A percentile compares a stretch with the other conserved stretches of the same genome.
Conservation (phyloP, 306 rosid genomes). For the Cyclanthera cordifolia region DNA sequence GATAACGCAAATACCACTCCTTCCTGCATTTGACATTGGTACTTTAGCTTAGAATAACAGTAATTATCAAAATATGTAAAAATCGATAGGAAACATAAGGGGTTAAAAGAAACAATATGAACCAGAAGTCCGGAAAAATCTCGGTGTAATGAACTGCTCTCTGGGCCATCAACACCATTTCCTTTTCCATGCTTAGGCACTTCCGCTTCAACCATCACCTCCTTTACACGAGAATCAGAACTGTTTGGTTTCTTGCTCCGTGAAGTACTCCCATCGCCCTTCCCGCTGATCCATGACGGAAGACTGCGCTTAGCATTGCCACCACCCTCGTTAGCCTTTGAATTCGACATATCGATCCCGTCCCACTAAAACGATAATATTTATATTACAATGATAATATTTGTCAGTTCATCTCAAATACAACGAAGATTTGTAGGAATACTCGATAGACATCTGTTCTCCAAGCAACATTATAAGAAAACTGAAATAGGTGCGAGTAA, state of each 20-base stretch:
- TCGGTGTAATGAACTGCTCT: conserved; percentile 20
- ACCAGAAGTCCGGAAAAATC: conserved; percentile 61
- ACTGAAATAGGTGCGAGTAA: background rate
- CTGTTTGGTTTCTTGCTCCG: conserved; percentile 30
- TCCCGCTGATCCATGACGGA: conserved; percentile 57
- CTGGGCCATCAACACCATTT: conserved; percentile 2
- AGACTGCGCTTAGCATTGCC: conserved; percentile 37
- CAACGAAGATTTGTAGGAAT: background rate
- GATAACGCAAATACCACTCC: conserved; percentile 86
- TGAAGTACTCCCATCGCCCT: conserved; percentile 22
- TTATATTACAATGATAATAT: background rate
- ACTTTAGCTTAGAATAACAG: background rate
- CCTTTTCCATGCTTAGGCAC: conserved; percentile 26
- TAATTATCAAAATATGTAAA: background rate
- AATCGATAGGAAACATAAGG: background rate
- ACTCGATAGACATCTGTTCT: background rate
- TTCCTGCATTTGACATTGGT: conserved; percentile 38
- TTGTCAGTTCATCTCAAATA: background rate
- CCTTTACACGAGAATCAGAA: conserved; percentile 24
- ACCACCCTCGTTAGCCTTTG: conserved; percentile 15
- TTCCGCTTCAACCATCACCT: conserved; percentile 21
- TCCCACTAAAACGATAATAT: background rate
- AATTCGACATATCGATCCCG: conserved; percentile 34
- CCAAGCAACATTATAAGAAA: background rate
- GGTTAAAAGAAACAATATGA: conserved; percentile 6